Conservation (phyloP, 2,329 filamentous ascomycete genomes). For the Fusarium setosum region DNA sequence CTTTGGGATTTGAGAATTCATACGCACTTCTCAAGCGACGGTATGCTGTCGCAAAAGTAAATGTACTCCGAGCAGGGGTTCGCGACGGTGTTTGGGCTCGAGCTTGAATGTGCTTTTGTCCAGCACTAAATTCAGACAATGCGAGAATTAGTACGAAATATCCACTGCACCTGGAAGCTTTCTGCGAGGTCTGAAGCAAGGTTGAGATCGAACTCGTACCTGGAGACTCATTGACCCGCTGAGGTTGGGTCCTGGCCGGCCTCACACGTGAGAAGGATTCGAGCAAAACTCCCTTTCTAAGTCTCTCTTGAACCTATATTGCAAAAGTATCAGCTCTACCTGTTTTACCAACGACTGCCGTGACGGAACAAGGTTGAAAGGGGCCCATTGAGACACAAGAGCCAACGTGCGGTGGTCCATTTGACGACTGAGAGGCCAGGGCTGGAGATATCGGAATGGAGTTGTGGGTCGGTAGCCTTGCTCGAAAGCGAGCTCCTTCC, state of each 20-base stretch:
- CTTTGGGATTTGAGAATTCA: constrained; percentile 49
- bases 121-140: not conserved
- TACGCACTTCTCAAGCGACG: constrained; percentile 38
- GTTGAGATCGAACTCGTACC: not conserved
- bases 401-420: not conserved
- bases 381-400: not conserved
- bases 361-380: too few relatives aligned
- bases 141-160: not conserved
- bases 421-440: not conserved
- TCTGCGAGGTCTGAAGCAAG: not conserved
- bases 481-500: not conserved
- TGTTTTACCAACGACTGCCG: too few relatives aligned
- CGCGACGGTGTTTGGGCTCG: constrained; percentile 16
- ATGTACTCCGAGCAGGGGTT: constrained; percentile 5
- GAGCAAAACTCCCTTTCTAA: not conserved
- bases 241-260: not conserved
- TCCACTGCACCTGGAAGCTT: not conserved
- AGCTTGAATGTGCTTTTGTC: constrained; percentile 2
- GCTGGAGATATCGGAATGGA: not conserved
- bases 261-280: not conserved
- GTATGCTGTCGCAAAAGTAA: constrained; percentile 20
- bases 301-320: constrained; percentile 7
- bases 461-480: not conserved
- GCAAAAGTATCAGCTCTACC: constrained; percentile 10
- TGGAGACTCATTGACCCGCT: not conserved